Evolutionary conservation across 2,329 filamentous ascomycete species (phyloP).

Genomic region (Fusarium gaditjirri): DNA sequence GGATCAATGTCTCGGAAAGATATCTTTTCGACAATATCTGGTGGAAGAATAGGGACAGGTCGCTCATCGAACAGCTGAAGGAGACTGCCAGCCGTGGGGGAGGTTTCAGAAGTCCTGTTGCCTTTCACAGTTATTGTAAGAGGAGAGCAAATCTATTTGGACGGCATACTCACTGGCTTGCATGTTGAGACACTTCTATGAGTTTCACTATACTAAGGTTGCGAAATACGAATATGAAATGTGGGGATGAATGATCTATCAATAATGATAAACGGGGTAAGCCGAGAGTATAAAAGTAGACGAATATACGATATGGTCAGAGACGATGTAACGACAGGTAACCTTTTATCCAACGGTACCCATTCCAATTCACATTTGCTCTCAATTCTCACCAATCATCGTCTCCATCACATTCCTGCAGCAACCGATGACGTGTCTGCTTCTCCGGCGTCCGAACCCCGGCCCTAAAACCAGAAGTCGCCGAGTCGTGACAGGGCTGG

Average conservation of each 20-base stretch:
- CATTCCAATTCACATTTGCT: neutral
- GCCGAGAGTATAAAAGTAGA: neutral
- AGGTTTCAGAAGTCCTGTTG: neutral
- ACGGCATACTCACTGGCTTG: fast-evolving
- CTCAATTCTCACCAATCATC: fast-evolving
- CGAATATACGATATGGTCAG: neutral
- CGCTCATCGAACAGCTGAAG: conserved; percentile 8
- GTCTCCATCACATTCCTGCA: neutral
- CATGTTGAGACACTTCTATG: fast-evolving
- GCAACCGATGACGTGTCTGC: neutral
- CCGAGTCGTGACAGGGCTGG: neutral
- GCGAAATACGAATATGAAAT: neutral
- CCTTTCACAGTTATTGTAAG: neutral
- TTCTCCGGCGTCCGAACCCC: neutral
- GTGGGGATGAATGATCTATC: too few relatives aligned
- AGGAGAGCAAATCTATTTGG: neutral
- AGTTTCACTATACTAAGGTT: fast-evolving
- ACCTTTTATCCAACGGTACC: neutral
- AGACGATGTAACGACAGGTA: neutral
- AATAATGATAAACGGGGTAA: fast-evolving
- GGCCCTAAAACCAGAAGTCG: neutral
- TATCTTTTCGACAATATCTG: neutral
- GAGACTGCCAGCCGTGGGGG: conserved; percentile 4
- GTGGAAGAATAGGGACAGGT: neutral
- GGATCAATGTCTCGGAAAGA: too few relatives aligned